phyloP scores from a whole-genome alignment of 345 rosid species.

The Pelargonium nanum region DNA sequence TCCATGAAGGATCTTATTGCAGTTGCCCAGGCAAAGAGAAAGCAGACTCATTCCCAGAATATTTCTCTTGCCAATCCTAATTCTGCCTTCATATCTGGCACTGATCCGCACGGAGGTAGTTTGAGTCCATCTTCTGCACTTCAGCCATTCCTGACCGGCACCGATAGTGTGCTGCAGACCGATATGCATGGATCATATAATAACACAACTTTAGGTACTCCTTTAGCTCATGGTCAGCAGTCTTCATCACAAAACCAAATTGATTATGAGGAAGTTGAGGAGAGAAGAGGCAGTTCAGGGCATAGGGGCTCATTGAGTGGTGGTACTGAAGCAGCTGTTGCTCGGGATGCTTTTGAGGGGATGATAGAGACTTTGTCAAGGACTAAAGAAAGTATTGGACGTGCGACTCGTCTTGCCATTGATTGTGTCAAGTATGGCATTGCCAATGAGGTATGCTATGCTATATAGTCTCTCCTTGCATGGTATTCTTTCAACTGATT shows the following conservation, averaged over 20 bases:
- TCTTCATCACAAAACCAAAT: constrained; percentile 26
- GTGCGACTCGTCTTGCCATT: constrained; percentile 91
- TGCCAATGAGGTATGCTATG: constrained; percentile 70
- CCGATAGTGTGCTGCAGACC: constrained; percentile 24
- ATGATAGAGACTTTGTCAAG: constrained; percentile 96
- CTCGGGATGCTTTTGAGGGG: constrained; percentile 96
- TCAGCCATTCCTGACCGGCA: constrained; percentile 38
- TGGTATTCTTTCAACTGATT: not conserved
- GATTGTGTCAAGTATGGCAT: constrained; percentile 93
- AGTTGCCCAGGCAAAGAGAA: constrained; percentile 89
- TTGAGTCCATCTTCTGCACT: constrained; percentile 36
- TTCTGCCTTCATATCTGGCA: constrained; percentile 20
- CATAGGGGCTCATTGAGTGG: constrained; percentile 66
- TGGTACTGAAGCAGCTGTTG: constrained; percentile 85
- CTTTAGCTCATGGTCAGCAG: constrained; percentile 36
- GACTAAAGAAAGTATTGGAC: constrained; percentile 94
- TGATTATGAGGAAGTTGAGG: constrained; percentile 57
- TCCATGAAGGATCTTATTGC: constrained; percentile 89
- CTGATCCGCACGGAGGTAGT: constrained; percentile 37
- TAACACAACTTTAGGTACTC: constrained; percentile 26
- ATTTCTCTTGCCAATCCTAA: constrained; percentile 34
- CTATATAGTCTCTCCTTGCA: not conserved
- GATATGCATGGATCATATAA: constrained; percentile 38
- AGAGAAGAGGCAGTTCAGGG: constrained; percentile 51
- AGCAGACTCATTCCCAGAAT: constrained; percentile 53